Evolutionary conservation across 2,329 filamentous ascomycete genomes (phyloP).

Genomic region (Hawksworthiomyces lignivorus): DNA sequence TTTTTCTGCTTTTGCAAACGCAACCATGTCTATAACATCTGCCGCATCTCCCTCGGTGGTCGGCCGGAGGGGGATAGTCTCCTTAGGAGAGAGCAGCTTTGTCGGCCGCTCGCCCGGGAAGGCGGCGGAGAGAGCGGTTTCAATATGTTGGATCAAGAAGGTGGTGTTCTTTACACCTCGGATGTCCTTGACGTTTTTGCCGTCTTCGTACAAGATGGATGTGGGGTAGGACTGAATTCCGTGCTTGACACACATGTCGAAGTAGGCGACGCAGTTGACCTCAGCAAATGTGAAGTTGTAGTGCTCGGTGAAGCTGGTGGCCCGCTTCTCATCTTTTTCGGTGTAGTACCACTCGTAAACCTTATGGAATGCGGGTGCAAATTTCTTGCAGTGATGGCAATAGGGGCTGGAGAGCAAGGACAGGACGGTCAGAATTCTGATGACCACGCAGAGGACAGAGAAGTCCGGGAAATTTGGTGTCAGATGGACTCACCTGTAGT

Average conservation of each 20-base stretch:
- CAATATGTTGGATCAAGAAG: conserved; percentile 40
- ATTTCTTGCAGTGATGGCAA: conserved; percentile 66
- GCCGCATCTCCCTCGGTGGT: conserved; percentile 22
- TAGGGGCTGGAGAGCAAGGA: conserved; percentile 36
- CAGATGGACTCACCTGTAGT: conserved; percentile 65
- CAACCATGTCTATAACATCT: conserved; percentile 10
- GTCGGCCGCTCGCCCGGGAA: conserved; percentile 73
- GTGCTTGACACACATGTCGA: conserved; percentile 65
- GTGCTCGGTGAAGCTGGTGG: conserved; percentile 63
- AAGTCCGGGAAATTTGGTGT: no score
- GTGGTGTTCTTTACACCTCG: conserved; percentile 61
- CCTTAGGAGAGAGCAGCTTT: conserved; percentile 59
- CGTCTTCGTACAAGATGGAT: conserved; percentile 73
- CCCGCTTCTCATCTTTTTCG: conserved; percentile 53
- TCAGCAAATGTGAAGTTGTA: conserved; percentile 86
- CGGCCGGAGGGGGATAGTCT: conserved; percentile 47
- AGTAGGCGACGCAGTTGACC: conserved; percentile 78
- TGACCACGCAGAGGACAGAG: no score
- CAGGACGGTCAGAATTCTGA: no score
- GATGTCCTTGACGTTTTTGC: conserved; percentile 55
- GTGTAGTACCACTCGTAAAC: conserved; percentile 93
- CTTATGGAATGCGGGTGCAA: conserved; percentile 83
- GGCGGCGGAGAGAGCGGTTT: conserved; percentile 32
- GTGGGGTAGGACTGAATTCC: conserved; percentile 66
- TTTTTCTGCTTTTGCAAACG: conserved; percentile 1